Percentiles rank a stretch among this genome's conserved stretches.
Conservation (phyloP, 495 filamentous ascomycete genomes). For the Aspergillus baeticus region DNA sequence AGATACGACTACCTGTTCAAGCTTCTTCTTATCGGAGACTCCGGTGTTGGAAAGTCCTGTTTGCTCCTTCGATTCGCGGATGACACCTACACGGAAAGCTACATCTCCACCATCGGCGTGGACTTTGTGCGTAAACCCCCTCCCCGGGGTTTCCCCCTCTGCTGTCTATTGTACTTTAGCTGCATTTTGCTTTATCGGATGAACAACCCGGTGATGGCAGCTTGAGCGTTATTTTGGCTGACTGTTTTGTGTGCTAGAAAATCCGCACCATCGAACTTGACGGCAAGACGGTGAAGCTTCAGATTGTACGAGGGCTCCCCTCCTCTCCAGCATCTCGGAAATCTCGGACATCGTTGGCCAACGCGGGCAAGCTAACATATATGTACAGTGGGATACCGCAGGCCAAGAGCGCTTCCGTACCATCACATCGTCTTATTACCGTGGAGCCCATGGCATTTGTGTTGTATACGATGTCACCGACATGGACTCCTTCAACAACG, state of each 20-base stretch:
- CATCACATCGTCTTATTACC: constrained; percentile 99
- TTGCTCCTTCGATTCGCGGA: constrained; percentile 96
- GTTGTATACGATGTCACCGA: constrained; percentile 99
- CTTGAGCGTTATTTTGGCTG: background rate
- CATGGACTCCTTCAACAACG: constrained; percentile 99
- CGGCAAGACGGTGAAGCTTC: constrained; percentile 98
- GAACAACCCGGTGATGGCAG: background rate
- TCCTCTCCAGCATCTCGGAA: constrained; percentile 1
- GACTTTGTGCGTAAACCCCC: constrained; percentile 95
- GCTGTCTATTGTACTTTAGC: constrained; percentile 1
- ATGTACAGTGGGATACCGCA: constrained; percentile 89
- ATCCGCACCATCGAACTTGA: constrained; percentile 99
- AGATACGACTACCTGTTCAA: constrained; percentile 99
- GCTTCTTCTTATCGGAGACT: constrained; percentile 99
- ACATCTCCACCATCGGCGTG: constrained; percentile 99
- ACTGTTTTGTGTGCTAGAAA: constrained; percentile 65
- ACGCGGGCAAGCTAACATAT: constrained; percentile 20
- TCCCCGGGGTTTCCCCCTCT: too few relatives aligned
- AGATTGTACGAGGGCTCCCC: constrained; percentile 73
- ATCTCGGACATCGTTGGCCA: too few relatives aligned
- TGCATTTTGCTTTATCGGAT: background rate
- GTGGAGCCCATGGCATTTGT: constrained; percentile 97
- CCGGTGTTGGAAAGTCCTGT: constrained; percentile 99
- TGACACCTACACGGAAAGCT: constrained; percentile 99
- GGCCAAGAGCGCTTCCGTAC: constrained; percentile 99